Evolutionary conservation across 2,329 filamentous ascomycete species (phyloP).

Genomic region (Stemphylium lycopersici): DNA sequence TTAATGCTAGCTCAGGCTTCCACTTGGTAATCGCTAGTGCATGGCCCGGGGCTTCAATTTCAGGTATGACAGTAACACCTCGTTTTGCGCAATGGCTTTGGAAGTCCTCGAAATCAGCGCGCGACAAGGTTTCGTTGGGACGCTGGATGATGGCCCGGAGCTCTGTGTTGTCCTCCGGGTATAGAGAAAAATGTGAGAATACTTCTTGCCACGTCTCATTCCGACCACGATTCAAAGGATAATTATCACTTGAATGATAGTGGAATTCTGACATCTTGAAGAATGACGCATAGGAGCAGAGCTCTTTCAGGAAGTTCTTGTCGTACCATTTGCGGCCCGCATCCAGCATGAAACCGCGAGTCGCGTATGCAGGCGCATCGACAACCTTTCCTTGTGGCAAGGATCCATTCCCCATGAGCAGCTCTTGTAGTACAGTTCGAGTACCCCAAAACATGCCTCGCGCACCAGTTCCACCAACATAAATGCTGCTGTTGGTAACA

Average conservation of each 20-base stretch:
- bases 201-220: conserved; percentile 56
- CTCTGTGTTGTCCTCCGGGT: conserved; percentile 43
- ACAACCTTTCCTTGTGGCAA: conserved; percentile 36
- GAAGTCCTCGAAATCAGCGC: conserved; percentile 45
- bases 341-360: conserved; percentile 55
- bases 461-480: conserved; percentile 52
- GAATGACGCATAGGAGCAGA: conserved; percentile 55
- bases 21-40: conserved; percentile 48
- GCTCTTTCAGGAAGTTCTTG: conserved; percentile 50
- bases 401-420: conserved; percentile 46
- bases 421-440: conserved; percentile 53
- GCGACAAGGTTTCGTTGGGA: conserved; percentile 45
- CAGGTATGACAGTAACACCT: conserved; percentile 47
- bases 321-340: conserved; percentile 55
- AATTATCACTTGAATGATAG: conserved; percentile 59
- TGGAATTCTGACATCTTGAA: conserved; percentile 60
- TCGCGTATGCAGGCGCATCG: conserved; percentile 54
- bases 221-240: conserved; percentile 54
- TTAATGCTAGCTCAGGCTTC: conserved; percentile 47
- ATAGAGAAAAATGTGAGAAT: conserved; percentile 54
- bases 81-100: conserved; percentile 43
- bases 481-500: conserved; percentile 42
- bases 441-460: conserved; percentile 58
- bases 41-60: conserved; percentile 48
- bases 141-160: conserved; percentile 43